These are phyloP conservation scores for Strobilomyces confusus DNA, from an alignment of 768 basidiomycete genomes.

Conservation along the genomic window DNA sequence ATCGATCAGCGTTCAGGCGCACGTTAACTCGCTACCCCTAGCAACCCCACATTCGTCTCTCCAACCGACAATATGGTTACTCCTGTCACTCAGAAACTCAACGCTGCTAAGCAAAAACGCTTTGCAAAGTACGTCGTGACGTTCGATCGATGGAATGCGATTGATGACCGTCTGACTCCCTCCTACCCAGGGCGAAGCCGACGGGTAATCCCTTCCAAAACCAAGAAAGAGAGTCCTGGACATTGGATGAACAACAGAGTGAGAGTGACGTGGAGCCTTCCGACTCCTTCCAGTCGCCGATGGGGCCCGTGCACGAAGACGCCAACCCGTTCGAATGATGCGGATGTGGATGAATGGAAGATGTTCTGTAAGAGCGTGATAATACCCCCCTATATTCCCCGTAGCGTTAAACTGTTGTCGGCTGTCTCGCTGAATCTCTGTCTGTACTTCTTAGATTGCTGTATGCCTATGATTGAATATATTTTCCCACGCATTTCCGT, in stretches of 20 bases:
- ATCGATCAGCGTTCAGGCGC: no score
- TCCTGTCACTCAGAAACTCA: conserved; percentile 89
- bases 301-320: conserved; percentile 44
- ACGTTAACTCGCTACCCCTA: conserved; percentile 27
- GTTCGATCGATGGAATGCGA: conserved; percentile 1
- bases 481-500: conserved; percentile 28
- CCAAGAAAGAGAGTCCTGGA: conserved; percentile 33
- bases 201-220: conserved; percentile 52
- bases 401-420: conserved; percentile 20
- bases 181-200: conserved; percentile 51
- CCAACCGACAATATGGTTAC: conserved; percentile 96
- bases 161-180: neutral
- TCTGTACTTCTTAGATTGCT: conserved; percentile 25
- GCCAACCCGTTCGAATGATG: conserved; percentile 64
- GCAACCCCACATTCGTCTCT: conserved; percentile 85
- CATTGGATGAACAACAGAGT: conserved; percentile 30
- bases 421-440: conserved; percentile 31
- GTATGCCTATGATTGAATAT: conserved; percentile 16
- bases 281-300: conserved; percentile 25
- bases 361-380: conserved; percentile 27
- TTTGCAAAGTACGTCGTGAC: conserved; percentile 70
- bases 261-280: conserved; percentile 38
- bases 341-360: conserved; percentile 4
- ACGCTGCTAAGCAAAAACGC: conserved; percentile 88
- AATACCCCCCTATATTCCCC: conserved; percentile 22